Evolutionary conservation across 2,329 filamentous ascomycete genomes (phyloP).

Genomic region (Talaromyces sp.): DNA sequence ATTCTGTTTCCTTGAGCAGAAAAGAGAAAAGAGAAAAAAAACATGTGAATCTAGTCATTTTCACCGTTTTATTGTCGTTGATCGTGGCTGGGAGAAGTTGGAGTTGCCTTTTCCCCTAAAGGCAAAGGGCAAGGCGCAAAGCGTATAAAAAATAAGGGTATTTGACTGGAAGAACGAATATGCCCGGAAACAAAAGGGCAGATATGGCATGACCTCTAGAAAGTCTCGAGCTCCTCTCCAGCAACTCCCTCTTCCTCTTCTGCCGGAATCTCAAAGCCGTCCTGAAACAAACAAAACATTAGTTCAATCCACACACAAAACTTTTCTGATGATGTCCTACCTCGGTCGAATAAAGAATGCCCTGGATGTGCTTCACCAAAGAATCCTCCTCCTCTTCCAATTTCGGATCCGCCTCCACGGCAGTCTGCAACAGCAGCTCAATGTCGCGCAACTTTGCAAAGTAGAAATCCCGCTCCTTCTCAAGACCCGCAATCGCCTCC

Average conservation of each 20-base stretch:
- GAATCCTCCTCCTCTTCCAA: slow-evolving; percentile 91
- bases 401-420: slow-evolving; percentile 86
- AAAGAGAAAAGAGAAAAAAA: not conserved
- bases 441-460: slow-evolving; percentile 98
- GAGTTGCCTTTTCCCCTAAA: not conserved
- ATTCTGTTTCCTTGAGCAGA: not conserved
- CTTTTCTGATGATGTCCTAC: slow-evolving; percentile 28
- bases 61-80: not conserved
- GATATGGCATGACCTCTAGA: slow-evolving; percentile 14
- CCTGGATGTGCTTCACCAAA: slow-evolving; percentile 91
- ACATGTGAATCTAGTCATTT: not conserved
- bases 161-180: not conserved
- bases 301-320: slow-evolving; percentile 1
- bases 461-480: slow-evolving; percentile 97
- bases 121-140: not conserved
- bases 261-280: slow-evolving; percentile 28
- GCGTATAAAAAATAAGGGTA: slow-evolving; percentile 2
- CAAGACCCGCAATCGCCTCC: slow-evolving; percentile 89
- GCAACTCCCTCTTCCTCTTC: slow-evolving; percentile 19
- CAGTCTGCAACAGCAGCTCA: slow-evolving; percentile 87
- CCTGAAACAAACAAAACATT: slow-evolving; percentile 15
- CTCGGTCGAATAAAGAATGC: slow-evolving; percentile 95
- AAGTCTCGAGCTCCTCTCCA: slow-evolving; percentile 26
- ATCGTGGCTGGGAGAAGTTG: not conserved
- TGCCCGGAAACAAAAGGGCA: not conserved